Base-by-base conservation (phyloP, 2,329 filamentous ascomycete species). In the Pestalotiopsis sp. region DNA sequence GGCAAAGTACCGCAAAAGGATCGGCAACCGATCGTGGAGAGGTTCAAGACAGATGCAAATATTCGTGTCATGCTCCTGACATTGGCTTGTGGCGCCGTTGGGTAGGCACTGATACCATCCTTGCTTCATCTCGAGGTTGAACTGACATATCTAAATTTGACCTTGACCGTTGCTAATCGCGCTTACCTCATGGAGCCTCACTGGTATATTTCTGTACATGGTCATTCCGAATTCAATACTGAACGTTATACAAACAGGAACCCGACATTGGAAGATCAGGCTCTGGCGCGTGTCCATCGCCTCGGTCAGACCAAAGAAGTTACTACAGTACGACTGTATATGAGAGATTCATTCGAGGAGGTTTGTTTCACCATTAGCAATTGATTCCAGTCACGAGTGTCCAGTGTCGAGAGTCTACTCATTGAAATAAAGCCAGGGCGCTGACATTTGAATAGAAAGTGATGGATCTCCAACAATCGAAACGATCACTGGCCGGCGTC, bases 41-140 rank as follows among this genome's bases (percentile, higher is more conserved):
- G 66, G 4, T 86, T 87, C 70, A 76, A 76, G 1, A 71, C 62
- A 0, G 78, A 86, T 10, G 73, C 78, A 0, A 67, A 44, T 0
- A 71, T 83, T 3, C 74, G 76, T 0, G 81, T 87, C 3, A 78
- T 86, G 66, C 76, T 88, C 0, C 72, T 87, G 1, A 86, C 85
- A 0, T 73, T 87, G 1, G 81, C 81, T 0, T 88, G 40, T n/a
- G 40, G 40, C 3, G 40, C 40, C 1, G 40, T 48, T 48, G 40
- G 40, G 40, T 48, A 48, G 2, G 14, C 39, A 40, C 14, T n/a
- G 1, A 14, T 5, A 6, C 1, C 40, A 7, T 7, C 40, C 40
- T 48, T 14, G n/a, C 14, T 48, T 48, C 14, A 48, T n/a, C 2
- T n/a, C 14, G 2, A 48, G 14, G 1, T 17, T n/a, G 13, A 6